Base-by-base conservation (phyloP, 345 rosid species). In the Euphorbia lathyris region DNA sequence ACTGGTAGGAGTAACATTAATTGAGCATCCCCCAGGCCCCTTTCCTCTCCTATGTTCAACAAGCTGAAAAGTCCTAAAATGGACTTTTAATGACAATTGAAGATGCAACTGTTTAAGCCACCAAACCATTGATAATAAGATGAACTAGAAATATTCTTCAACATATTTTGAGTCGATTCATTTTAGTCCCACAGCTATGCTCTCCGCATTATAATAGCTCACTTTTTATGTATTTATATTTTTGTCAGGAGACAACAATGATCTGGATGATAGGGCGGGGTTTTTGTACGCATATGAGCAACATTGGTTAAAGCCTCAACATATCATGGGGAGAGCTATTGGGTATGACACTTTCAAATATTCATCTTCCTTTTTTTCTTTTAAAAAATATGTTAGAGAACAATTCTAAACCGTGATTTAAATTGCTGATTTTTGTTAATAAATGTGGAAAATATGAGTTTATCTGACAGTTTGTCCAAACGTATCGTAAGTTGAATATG, bases 251-350 rank as follows among this genome's bases (percentile, higher is more conserved):
- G 99, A 95, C 77, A 90, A 87, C 74, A 95, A 95, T 80, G 70
- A 80, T 60, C 87, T 78, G 60, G 93, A 95, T 80, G 98, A 96
- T 48, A 86, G 98, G 77, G 82, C 51, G 51, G 51, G 51, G 17
- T 45, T 84, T 77, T 81, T 95, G 17, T 92, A 90, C 82, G 97
- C 97, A 61, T 81, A 86, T 70, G 96, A 97, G 57, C 97, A 92
- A 80, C 79, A 72, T 27, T 96, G 98, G 97, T 91, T 92, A 76
- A 87, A 92, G 70, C 81, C 84, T 69, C 86, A 89, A 58, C 92
- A 89, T 74, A 90, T 95, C 56, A 87, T 92, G 94, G 96, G 98
- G 47, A 79, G 98, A 72, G 99, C 95, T 63, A 90, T 89, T 11
- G 99, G 97, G 97, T 91, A 88, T 79, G 45, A 48, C 56, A 36